Evolutionary conservation across 2,329 filamentous ascomycete genomes (phyloP).

Genomic region (Sphaerulina vaccinii): DNA sequence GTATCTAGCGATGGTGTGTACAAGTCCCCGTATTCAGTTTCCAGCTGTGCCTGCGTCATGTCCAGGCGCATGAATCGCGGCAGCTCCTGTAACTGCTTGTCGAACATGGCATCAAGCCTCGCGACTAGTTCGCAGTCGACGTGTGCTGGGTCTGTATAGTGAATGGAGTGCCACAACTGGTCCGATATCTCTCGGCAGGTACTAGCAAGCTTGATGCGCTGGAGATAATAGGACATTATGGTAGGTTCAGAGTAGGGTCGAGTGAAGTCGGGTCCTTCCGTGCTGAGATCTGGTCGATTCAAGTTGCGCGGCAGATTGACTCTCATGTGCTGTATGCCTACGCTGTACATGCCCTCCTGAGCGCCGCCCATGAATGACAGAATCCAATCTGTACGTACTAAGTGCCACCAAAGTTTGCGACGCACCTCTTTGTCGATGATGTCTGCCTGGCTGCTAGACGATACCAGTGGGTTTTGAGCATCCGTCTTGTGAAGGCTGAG

Average conservation of each 20-base stretch:
- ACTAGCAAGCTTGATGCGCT: conserved; percentile 43
- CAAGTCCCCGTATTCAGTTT: conserved; percentile 11
- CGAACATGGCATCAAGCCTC: conserved; percentile 26
- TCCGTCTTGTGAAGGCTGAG: conserved; percentile 29
- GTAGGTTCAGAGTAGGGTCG: conserved; percentile 42
- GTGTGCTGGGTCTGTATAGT: conserved; percentile 17
- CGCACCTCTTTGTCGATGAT: conserved; percentile 30
- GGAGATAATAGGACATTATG: conserved; percentile 47
- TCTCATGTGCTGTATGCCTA: conserved; percentile 44
- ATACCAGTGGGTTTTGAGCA: conserved; percentile 2
- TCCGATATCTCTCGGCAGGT: conserved; percentile 46
- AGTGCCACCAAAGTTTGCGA: conserved; percentile 33
- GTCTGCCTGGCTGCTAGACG: conserved; percentile 12
- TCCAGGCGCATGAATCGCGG: conserved; percentile 21
- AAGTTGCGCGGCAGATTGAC: conserved; percentile 45
- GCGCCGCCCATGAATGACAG: conserved; percentile 44
- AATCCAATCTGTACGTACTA: conserved; percentile 32
- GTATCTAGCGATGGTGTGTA: conserved; percentile 9
- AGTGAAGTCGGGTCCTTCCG: conserved; percentile 24
- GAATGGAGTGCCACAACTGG: conserved; percentile 27
- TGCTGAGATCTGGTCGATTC: conserved; percentile 41
- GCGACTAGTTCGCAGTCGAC: conserved; percentile 23
- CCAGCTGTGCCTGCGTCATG: conserved; percentile 13
- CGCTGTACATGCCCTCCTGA: conserved; percentile 46
- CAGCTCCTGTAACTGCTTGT: conserved; percentile 20